Evolutionary conservation across 1,284 basidiomycete species (phyloP).

Genomic region (Cerrena zonata): DNA sequence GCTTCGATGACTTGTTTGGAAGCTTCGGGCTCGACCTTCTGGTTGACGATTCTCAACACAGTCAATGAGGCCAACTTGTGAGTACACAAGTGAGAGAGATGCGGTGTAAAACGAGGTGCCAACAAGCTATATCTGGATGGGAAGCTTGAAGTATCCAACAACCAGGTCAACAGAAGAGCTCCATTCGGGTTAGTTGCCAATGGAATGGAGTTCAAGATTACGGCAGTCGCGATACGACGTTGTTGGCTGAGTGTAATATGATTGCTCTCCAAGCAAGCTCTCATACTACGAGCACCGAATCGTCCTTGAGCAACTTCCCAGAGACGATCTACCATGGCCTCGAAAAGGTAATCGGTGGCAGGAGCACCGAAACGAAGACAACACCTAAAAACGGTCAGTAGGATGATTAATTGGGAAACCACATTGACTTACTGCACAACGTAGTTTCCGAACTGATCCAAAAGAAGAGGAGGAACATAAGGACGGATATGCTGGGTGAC

Average conservation of each 20-base stretch:
- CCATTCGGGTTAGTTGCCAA: constrained; percentile 97
- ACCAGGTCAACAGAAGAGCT: constrained; percentile 90
- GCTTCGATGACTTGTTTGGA: constrained; percentile 79
- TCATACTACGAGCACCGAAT: constrained; percentile 95
- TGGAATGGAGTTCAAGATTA: constrained; percentile 96
- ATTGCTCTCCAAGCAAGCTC: constrained; percentile 89
- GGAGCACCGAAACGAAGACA: constrained; percentile 89
- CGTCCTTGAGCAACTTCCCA: constrained; percentile 97
- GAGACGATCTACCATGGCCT: constrained; percentile 95
- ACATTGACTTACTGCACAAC: constrained; percentile 76
- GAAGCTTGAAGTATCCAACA: constrained; percentile 89
- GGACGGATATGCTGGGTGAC: constrained; percentile 84
- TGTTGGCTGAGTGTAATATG: constrained; percentile 82
- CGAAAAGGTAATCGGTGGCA: constrained; percentile 91
- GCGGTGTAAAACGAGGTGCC: constrained; percentile 91
- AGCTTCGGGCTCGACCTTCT: constrained; percentile 81
- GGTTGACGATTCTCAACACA: constrained; percentile 87
- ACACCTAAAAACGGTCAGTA: constrained; percentile 46
- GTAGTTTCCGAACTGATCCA: constrained; percentile 98
- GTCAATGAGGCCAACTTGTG: constrained; percentile 96
- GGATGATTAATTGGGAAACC: background rate
- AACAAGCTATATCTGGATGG: constrained; percentile 88
- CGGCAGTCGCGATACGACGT: constrained; percentile 88
- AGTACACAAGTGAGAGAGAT: constrained; percentile 92
- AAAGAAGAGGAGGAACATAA: constrained; percentile 87